Conservation (phyloP, 2,329 filamentous ascomycete genomes). For the Fusarium robinianum region DNA sequence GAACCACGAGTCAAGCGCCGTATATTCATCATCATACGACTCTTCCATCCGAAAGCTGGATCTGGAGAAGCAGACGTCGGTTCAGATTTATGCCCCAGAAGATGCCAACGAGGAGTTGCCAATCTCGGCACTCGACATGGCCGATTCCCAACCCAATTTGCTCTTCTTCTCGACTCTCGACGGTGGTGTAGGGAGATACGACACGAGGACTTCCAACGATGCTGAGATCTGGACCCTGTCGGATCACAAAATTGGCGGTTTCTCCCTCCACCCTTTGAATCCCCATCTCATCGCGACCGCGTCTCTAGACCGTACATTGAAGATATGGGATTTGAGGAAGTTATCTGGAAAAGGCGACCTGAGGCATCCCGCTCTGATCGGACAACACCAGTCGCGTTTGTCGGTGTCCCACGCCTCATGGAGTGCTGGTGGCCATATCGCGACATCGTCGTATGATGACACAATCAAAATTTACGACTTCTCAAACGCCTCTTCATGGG, state of each 20-base stretch:
- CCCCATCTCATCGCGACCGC: conserved; percentile 87
- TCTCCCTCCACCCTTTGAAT: conserved; percentile 78
- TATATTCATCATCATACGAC: conserved; percentile 91
- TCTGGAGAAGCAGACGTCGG: conserved; percentile 75
- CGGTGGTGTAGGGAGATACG: conserved; percentile 79
- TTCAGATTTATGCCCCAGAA: conserved; percentile 78
- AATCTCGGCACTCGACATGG: conserved; percentile 83
- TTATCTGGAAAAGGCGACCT: conserved; percentile 66
- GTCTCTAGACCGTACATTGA: conserved; percentile 84
- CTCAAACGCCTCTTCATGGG: conserved; percentile 63
- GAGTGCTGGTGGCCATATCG: conserved; percentile 81
- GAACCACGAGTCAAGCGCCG: conserved; percentile 69
- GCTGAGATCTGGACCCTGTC: conserved; percentile 75
- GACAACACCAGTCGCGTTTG: conserved; percentile 78
- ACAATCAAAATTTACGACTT: conserved; percentile 93
- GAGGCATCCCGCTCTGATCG: conserved; percentile 70
- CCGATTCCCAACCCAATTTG: conserved; percentile 68
- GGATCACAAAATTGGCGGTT: conserved; percentile 95
- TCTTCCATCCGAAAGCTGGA: conserved; percentile 89
- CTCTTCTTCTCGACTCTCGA: conserved; percentile 88
- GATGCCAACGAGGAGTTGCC: conserved; percentile 73
- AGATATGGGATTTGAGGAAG: conserved; percentile 90
- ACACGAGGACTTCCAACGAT: conserved; percentile 65
- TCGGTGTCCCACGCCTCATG: conserved; percentile 94
- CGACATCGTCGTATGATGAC: conserved; percentile 93